Conservation (phyloP, 2,329 filamentous ascomycete genomes). For the Bipolaris sorokiniana region DNA sequence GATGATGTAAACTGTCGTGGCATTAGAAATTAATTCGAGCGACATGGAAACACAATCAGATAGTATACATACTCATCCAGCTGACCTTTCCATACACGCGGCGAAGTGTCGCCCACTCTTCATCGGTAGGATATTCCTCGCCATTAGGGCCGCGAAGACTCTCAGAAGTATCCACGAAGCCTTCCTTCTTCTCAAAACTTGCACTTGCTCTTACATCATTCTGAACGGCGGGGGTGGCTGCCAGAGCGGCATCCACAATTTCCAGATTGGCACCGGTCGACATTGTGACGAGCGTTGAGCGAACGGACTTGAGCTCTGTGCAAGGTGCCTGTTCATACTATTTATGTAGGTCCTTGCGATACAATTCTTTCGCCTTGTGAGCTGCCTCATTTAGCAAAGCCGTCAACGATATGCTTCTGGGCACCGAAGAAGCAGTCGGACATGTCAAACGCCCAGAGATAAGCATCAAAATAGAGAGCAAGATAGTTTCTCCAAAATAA, state of each 20-base stretch:
- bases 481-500: conserved; percentile 2
- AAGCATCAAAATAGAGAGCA: conserved; percentile 1
- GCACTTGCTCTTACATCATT: conserved; percentile 10
- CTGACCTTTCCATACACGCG: conserved; percentile 41
- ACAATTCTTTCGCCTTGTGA: conserved; percentile 8
- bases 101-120: conserved; percentile 38
- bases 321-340: not conserved
- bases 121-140: conserved; percentile 35
- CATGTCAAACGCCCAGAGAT: conserved; percentile 16
- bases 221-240: conserved; percentile 13
- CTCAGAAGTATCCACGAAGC: conserved; percentile 10
- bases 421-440: conserved; percentile 13
- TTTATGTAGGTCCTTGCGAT: conserved; percentile 9
- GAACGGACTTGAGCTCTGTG: not conserved
- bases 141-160: conserved; percentile 30
- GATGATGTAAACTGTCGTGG: conserved; percentile 30
- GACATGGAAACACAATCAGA: not conserved
- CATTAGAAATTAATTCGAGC: not conserved
- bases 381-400: conserved; percentile 27
- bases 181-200: conserved; percentile 19
- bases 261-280: conserved; percentile 28
- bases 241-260: conserved; percentile 23
- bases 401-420: conserved; percentile 13
- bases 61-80: conserved; percentile 25
- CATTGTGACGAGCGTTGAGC: conserved; percentile 13